Conservation (phyloP, 306 rosid species). For the Mucuna pruriens region DNA sequence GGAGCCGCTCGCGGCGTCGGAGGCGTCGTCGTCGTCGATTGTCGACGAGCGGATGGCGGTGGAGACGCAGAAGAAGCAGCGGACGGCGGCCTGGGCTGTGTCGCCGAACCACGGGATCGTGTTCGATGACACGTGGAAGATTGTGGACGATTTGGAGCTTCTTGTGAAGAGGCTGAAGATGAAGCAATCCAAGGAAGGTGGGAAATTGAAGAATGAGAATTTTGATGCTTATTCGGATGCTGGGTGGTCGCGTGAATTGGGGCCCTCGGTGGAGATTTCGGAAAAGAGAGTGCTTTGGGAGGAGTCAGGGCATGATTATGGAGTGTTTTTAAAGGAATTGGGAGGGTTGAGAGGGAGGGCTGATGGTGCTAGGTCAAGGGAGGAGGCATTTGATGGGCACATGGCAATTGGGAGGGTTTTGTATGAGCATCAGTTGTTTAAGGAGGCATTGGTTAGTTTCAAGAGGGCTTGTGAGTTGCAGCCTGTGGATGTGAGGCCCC, state of each 20-base stretch:
- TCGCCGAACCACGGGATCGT: slow-evolving; percentile 96
- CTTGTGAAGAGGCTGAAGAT: slow-evolving; percentile 78
- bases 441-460: slow-evolving; percentile 87
- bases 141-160: slow-evolving; percentile 95
- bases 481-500: slow-evolving; percentile 95
- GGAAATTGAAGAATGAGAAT: slow-evolving; percentile 81
- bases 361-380: slow-evolving; percentile 88
- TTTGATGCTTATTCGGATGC: slow-evolving; percentile 90
- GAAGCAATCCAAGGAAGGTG: slow-evolving; percentile 78
- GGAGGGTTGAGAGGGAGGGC: slow-evolving; percentile 81
- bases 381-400: slow-evolving; percentile 96
- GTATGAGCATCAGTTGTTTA: slow-evolving; percentile 89
- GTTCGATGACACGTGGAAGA: slow-evolving; percentile 96
- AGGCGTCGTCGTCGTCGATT: slow-evolving; percentile 85
- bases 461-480: slow-evolving; percentile 95
- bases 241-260: slow-evolving; percentile 96
- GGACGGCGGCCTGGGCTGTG: slow-evolving; percentile 97
- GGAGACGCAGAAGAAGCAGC: slow-evolving; percentile 96
- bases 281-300: slow-evolving; percentile 91
- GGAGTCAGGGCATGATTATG: slow-evolving; percentile 87
- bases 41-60: slow-evolving; percentile 68
- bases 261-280: slow-evolving; percentile 79
- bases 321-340: slow-evolving; percentile 75
- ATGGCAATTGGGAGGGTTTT: slow-evolving; percentile 97
- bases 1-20: slow-evolving; percentile 58